Evolutionary conservation across 2,329 filamentous ascomycete species (phyloP), one percentile per base, ranked within the genome.

Genomic region (Penicillium glabrum): DNA sequence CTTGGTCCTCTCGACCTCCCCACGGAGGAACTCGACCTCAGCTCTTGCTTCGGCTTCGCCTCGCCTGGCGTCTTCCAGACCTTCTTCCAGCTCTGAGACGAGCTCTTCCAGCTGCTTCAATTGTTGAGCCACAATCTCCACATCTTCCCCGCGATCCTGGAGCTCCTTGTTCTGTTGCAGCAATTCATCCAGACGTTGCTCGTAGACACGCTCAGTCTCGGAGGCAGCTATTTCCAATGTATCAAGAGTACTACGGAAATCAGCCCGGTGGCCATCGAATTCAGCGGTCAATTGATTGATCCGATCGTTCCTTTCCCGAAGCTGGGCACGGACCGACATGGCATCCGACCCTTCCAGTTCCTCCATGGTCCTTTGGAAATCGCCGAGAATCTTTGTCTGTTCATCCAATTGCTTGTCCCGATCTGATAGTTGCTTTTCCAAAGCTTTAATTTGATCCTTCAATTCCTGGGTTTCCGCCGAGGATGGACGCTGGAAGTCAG

Each of bases 171-270:
- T 82, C 67, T 98, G 93, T 57, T 88, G 84, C 76, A 95, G 84
- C 41, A 99, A 77, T 57, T 80, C 77, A 51, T 80, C 79, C 4
- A 81, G 68, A 37, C 78, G 72, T 57, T 78, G 76, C 63, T 99
- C 95, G 71, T 99, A 99, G 14, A 99, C 93, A 26, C 93, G 85
- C 75, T 97, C 79, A 0, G 95, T 99, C 77, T 99, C 95, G 0
- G 92, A 90, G 70, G 92, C 96, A 2, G 95, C 96, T 79, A 98
- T 85, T 74, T 99, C 95, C 50, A 99, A 81, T 0, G 93, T 96
- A 76, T 99, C 95, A 60, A 99, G 95, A 19, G 95, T 99, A 73
- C 91, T 96, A 64, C 95, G 83, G 76, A 99, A 99, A 74, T 99
- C 95, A 19, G 95, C 93, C 57, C 95, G 85, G 72, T 99, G 93